Evolutionary conservation across 106 monocot genomes (phyloP).

Genomic region (Acorus gramineus): DNA sequence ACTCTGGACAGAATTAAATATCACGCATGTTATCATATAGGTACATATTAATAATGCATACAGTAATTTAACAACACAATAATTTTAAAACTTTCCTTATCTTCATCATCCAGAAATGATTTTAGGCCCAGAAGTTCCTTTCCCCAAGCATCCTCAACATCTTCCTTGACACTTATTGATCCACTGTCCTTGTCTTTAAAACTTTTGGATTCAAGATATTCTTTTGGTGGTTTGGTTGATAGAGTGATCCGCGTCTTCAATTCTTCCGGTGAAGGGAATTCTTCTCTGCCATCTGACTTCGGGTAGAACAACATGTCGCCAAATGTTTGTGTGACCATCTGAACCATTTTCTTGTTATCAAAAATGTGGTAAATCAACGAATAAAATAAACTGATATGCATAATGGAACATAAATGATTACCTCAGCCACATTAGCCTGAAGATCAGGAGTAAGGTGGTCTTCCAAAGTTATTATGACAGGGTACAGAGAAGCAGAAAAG

Average conservation of each 20-base stretch:
- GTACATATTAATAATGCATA: not conserved
- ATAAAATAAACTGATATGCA: too few species aligned
- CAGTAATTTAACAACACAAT: not conserved
- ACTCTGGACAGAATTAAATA: not conserved
- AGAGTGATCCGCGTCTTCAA: slow-evolving; percentile 18
- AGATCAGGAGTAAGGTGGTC: slow-evolving; percentile 62
- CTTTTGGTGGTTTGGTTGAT: slow-evolving; percentile 49
- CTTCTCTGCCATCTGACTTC: slow-evolving; percentile 9
- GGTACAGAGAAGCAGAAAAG: slow-evolving; percentile 27
- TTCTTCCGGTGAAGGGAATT: slow-evolving; percentile 47
- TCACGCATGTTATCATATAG: not conserved
- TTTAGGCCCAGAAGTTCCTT: not conserved
- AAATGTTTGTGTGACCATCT: slow-evolving; percentile 48
- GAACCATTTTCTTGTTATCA: not conserved
- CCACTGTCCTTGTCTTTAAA: not conserved
- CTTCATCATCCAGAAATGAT: not conserved
- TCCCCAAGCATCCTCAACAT: not conserved
- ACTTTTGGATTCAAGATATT: slow-evolving; percentile 8
- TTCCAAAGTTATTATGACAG: slow-evolving; percentile 22
- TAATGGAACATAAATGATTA: too few species aligned
- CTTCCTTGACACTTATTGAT: not conserved
- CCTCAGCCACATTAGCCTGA: slow-evolving; percentile 25
- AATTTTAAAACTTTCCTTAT: not conserved
- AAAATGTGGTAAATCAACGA: not conserved
- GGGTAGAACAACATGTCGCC: slow-evolving; percentile 46